Base-by-base conservation (phyloP, 371 early-diverging fungal genomes). In the Apophysomyces sp. region DNA sequence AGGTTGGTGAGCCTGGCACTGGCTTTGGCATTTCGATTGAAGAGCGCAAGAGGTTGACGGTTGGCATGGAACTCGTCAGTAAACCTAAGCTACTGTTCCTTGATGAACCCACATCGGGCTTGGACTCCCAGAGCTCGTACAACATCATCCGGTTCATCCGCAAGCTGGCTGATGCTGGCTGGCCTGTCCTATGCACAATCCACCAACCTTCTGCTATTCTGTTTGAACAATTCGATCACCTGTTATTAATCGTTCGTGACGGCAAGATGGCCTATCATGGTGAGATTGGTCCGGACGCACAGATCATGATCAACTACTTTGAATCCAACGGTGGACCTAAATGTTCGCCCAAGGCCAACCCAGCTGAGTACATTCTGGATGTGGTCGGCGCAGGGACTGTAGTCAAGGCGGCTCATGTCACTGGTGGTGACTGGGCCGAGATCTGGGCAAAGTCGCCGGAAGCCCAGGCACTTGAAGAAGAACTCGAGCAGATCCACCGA, bases 31-130 rank as follows among this genome's bases (percentile, higher is more conserved):
- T 86, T 5, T 78, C 79, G 41, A 76, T 86, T 28, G 88, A 87
- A 57, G 87, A 88, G 71, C 80, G 83, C 60, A 84, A 85, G 60
- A 83, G 89, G 26, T 77, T 87, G 29, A 80, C 82, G 18, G 88
- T 90, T 29, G 91, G 82, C 15, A 67, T 74, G 63, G 91, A 91
- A 69, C 77, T 93, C 12, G 86, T 93, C 2, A 85, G 89, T 24
- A 84, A 83, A 65, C 90, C 91, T 13, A 73, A 80, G 41, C 76
- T 92, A 21, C 74, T 92, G 53, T 91, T 92, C 74, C 74, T 94
- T 58, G 94, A 94, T 71, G 94, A 94, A 68, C 92, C 93, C n/a
- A 92, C 93, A n/a, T 86, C 87, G 32, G 82, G 92, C 58, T 74
- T 84, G 29, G 90, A 84, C 62, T 77, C 83, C 3, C 81, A 82